Evolutionary conservation across 1,284 basidiomycete genomes (phyloP).

Genomic region (Marasmius tenuissimus): DNA sequence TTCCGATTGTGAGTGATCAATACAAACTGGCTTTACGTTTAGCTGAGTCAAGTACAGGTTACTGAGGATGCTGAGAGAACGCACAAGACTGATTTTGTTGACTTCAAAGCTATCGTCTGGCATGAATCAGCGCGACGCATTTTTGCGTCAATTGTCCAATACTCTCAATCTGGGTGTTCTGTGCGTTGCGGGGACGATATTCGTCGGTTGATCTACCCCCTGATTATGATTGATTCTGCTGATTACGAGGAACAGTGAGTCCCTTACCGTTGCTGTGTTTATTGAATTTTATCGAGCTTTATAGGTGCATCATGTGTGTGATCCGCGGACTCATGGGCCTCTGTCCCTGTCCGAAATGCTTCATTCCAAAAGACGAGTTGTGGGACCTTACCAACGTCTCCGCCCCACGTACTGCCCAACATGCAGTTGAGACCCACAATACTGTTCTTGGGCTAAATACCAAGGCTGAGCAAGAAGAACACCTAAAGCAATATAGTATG

Average conservation of each 20-base stretch:
- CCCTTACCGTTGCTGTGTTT: not conserved
- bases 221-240: constrained; percentile 32
- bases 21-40: not conserved
- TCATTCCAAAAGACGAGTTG: constrained; percentile 25
- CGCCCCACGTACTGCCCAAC: constrained; percentile 15
- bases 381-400: constrained; percentile 17
- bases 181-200: constrained; percentile 26
- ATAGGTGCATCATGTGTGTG: constrained; percentile 29
- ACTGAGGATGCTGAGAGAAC: constrained; percentile 25
- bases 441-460: constrained; percentile 8
- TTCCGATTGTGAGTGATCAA: constrained; percentile 44
- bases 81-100: constrained; percentile 26
- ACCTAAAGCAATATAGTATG: constrained; percentile 28
- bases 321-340: constrained; percentile 27
- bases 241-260: constrained; percentile 42
- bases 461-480: constrained; percentile 16
- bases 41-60: constrained; percentile 19
- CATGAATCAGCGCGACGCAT: constrained; percentile 28
- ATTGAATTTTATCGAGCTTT: not conserved
- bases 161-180: constrained; percentile 24
- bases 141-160: constrained; percentile 21
- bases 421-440: constrained; percentile 15
- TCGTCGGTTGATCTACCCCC: constrained; percentile 24
- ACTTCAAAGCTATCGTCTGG: constrained; percentile 35
- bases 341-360: constrained; percentile 34